Base-by-base conservation (phyloP, 192 early-diverging fungal genomes). In the Phycomyces blakesleeanus region DNA sequence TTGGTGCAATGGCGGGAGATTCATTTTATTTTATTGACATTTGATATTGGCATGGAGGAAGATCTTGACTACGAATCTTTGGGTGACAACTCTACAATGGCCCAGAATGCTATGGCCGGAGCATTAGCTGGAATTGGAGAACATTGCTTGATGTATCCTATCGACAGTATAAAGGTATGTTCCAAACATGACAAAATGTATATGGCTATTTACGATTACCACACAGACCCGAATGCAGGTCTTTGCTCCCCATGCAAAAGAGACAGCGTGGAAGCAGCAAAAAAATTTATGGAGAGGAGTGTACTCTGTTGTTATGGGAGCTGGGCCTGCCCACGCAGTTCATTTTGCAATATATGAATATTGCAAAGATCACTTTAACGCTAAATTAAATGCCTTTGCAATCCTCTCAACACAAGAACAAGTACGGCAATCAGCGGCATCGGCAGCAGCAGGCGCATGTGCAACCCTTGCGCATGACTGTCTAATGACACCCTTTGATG, bases 81-180 rank as follows among this genome's bases (percentile, higher is more conserved):
- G 34, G 91, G 92, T n/a, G 79, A 80, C 14, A 90, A 87, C n/a
- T 84, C 93, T 6, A 79, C 87, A 0, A 78, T 95, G 58, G 76
- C 84, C 51, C 85, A 90, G 55, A 92, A 97, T 72, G 77, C 94
- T 70, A 75, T 91, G 39, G 96, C 95, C 0, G 96, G 96, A 14
- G 95, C 96, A 1, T 80, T 94, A 15, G 96, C 96, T n/a, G 96
- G 96, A 57, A 97, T 98, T 67, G 91, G 90, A 53, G 96, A 98
- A 77, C 96, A 98, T 71, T 85, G 90, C 25, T 81, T 95, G 53
- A 97, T 95, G 90, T 97, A 92, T 75, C 96, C 94, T 1, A 79
- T 97, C 18, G 96, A 98, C 73, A 83, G 83, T 61, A 86, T 98
- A 68, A 98, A 98, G 89, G 91, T 92, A 82, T 16, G n/a, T 50